phyloP scores from a whole-genome alignment of 306 rosid species.

The Quercus alba region DNA sequence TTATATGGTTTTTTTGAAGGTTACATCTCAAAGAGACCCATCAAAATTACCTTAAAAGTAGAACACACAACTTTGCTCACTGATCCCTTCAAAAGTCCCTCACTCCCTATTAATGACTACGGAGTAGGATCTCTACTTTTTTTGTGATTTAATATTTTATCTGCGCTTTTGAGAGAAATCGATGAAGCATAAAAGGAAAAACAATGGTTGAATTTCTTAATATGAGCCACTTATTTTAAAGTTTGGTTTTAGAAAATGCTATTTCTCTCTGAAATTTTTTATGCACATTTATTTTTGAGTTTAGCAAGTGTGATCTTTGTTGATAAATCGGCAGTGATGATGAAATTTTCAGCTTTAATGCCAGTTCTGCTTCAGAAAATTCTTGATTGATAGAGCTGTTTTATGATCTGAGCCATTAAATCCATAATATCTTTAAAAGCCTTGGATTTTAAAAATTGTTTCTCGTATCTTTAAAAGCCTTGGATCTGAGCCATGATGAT shows the following conservation, averaged over 20 bases:
- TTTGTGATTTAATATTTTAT: too few species aligned
- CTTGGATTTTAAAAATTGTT: neutral
- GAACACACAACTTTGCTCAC: neutral
- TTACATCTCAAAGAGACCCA: neutral
- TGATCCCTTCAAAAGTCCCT: neutral
- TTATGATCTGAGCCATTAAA: conserved; percentile 49
- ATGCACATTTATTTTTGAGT: too few species aligned
- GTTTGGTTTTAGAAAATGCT: too few species aligned
- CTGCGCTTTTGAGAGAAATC: neutral
- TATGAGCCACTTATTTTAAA: conserved; percentile 49
- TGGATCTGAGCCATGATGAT: conserved; percentile 1
- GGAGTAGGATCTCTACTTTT: too few species aligned
- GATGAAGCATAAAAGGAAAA: conserved; percentile 6
- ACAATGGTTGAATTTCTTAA: conserved; percentile 77
- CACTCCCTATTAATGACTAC: too few species aligned
- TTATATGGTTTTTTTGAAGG: neutral
- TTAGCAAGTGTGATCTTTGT: too few species aligned
- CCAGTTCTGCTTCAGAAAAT: conserved; percentile 97
- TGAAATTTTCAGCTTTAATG: conserved; percentile 58
- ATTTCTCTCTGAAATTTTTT: too few species aligned
- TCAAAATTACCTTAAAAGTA: neutral
- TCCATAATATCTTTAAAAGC: too few species aligned
- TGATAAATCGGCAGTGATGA: conserved; percentile 53
- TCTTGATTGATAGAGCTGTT: conserved; percentile 84
- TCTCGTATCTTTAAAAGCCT: too few species aligned